Percentiles rank a stretch among this genome's conserved stretches.
phyloP scores from a whole-genome alignment of 257 asterid genomes.

The Solanum phureja region DNA sequence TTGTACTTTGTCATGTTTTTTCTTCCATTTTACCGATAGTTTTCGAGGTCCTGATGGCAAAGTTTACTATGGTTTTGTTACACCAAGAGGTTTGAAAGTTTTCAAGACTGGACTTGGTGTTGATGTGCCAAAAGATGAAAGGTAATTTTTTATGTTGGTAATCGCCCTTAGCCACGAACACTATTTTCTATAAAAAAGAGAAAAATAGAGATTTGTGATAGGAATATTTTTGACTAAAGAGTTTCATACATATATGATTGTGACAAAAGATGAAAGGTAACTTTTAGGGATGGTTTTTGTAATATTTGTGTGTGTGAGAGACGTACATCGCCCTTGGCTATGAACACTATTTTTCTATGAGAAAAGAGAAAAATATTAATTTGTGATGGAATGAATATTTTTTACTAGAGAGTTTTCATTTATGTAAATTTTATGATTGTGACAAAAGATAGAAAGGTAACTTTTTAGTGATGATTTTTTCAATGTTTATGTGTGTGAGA shows the following conservation, averaged over 20 bases:
- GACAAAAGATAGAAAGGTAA: background rate
- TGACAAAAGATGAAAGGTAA: no score
- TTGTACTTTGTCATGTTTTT: slow-evolving; percentile 75
- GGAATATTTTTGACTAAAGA: no score
- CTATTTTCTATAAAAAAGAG: background rate
- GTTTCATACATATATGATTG: no score
- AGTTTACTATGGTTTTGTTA: slow-evolving; percentile 73
- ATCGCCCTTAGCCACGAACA: background rate
- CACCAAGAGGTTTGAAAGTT: slow-evolving; percentile 57
- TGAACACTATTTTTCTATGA: background rate
- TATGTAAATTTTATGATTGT: no score
- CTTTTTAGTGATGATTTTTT: background rate
- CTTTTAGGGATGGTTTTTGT: background rate
- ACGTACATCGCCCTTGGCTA: background rate
- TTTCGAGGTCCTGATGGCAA: slow-evolving; percentile 74
- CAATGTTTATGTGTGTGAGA: background rate
- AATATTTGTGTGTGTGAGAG: background rate
- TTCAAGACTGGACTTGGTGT: slow-evolving; percentile 64
- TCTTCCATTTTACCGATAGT: slow-evolving; percentile 93
- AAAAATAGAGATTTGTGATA: background rate
- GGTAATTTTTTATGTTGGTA: background rate
- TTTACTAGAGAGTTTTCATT: no score
- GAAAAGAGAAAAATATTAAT: background rate
- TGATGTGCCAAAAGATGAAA: slow-evolving; percentile 59
- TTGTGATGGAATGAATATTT: background rate